phyloP scores from a whole-genome alignment of 2,329 filamentous ascomycete genomes.

The Celoporthe dispersa region DNA sequence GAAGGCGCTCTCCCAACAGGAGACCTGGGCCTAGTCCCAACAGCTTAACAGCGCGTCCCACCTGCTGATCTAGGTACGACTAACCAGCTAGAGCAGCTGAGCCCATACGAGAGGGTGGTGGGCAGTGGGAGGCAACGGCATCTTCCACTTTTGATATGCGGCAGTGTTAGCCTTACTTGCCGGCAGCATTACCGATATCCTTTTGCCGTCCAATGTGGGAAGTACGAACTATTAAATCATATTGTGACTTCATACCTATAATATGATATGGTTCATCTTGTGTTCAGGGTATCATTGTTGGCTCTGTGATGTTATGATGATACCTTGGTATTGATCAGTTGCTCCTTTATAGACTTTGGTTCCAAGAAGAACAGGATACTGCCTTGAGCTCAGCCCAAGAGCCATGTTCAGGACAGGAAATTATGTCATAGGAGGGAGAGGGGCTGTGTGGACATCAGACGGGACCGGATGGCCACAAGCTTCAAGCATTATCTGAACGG shows the following conservation, averaged over 20 bases:
- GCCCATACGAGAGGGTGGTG: neutral
- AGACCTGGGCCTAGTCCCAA: neutral
- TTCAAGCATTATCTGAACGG: neutral
- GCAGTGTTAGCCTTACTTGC: constrained; percentile 2
- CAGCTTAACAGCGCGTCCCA: neutral
- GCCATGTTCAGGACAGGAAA: neutral
- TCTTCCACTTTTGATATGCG: constrained; percentile 7
- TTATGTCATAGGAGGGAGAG: neutral
- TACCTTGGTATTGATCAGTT: neutral
- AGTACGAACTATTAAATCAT: neutral
- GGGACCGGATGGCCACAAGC: neutral
- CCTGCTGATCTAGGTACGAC: constrained; percentile 1
- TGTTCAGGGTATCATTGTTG: neutral
- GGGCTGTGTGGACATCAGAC: constrained; percentile 1
- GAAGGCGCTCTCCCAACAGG: neutral
- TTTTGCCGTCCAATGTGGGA: constrained; percentile 6
- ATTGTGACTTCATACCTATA: neutral
- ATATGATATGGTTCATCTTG: neutral
- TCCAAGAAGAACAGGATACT: neutral
- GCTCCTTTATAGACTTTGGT: neutral
- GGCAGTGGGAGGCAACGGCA: neutral
- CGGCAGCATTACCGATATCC: constrained; percentile 10
- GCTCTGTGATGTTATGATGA: neutral
- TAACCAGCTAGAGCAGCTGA: constrained; percentile 7
- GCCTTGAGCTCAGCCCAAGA: neutral